These are phyloP conservation scores for Populus trichocarpa DNA, from an alignment of 441 rosid genomes.

Conservation along the genomic window DNA sequence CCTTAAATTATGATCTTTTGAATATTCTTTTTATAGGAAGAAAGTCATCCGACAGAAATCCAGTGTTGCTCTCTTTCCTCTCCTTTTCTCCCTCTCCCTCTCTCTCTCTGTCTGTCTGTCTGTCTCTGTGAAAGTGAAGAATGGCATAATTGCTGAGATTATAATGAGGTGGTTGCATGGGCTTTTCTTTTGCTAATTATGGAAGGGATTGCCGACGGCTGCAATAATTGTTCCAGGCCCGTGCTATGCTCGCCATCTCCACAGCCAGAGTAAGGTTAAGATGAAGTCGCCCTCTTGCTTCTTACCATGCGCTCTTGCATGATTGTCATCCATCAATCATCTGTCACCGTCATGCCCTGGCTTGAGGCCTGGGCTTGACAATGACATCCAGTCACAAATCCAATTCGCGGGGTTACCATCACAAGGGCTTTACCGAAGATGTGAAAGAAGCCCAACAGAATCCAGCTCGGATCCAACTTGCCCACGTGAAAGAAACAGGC, in stretches of 20 bases:
- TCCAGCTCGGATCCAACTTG: not conserved
- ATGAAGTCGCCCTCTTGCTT: not conserved
- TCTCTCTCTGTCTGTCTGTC: too few relatives aligned
- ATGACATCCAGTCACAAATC: not conserved
- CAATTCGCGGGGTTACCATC: not conserved
- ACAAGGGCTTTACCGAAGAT: not conserved
- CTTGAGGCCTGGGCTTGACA: not conserved
- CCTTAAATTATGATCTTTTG: too few relatives aligned
- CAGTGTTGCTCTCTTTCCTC: too few relatives aligned
- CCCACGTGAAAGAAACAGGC: too few relatives aligned
- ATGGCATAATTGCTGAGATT: not conserved
- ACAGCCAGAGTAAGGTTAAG: not conserved
- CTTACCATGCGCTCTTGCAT: not conserved
- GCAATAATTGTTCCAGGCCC: not conserved
- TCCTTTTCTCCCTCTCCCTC: accelerated
- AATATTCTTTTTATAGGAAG: too few relatives aligned
- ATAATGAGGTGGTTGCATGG: not conserved
- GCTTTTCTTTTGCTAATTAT: not conserved
- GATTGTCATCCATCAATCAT: too few relatives aligned
- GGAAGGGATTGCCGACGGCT: not conserved
- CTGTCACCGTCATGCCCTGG: too few relatives aligned
- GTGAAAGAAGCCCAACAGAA: not conserved
- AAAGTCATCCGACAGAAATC: too few relatives aligned
- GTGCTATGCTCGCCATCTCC: not conserved
- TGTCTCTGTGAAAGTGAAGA: too few relatives aligned